Evolutionary conservation across 345 rosid species (phyloP).

Genomic region (Geranium rotundifolium): DNA sequence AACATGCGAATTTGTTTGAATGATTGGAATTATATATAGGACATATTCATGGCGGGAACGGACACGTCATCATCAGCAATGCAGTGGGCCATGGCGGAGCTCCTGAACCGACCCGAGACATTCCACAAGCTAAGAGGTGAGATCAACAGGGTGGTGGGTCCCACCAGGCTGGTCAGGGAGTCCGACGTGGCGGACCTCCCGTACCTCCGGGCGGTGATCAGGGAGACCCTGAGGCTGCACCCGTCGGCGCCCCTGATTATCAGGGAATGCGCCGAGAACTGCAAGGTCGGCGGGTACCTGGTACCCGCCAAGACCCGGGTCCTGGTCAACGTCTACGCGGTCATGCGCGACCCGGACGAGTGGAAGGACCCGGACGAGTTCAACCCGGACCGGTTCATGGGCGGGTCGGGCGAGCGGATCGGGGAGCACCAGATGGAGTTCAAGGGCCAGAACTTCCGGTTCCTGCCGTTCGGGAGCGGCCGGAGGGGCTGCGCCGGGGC

Average conservation of each 20-base stretch:
- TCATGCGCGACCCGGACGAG: constrained; percentile 33
- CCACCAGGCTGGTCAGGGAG: constrained; percentile 25
- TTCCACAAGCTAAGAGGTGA: constrained; percentile 30
- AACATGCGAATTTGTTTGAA: no score
- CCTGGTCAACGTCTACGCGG: constrained; percentile 29
- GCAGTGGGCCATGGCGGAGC: constrained; percentile 51
- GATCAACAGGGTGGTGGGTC: constrained; percentile 22
- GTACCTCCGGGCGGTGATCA: constrained; percentile 31
- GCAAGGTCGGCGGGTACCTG: constrained; percentile 22
- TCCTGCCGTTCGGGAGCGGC: constrained; percentile 33
- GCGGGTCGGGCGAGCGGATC: constrained; percentile 15
- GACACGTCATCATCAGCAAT: constrained; percentile 35
- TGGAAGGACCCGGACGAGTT: constrained; percentile 35
- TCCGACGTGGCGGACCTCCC: constrained; percentile 32
- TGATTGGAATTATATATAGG: no score
- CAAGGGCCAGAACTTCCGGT: constrained; percentile 30
- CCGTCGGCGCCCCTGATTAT: constrained; percentile 43
- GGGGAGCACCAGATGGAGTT: constrained; percentile 24
- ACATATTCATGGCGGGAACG: constrained; percentile 33
- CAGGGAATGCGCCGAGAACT: constrained; percentile 36
- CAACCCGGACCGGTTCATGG: constrained; percentile 43
- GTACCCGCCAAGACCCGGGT: constrained; percentile 32
- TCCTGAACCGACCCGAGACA: constrained; percentile 25
- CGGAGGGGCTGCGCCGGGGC: constrained; percentile 38
- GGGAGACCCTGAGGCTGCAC: constrained; percentile 35